These are phyloP conservation scores for Gossypium herbaceum DNA, from an alignment of 345 rosid genomes.

Conservation along the genomic window DNA sequence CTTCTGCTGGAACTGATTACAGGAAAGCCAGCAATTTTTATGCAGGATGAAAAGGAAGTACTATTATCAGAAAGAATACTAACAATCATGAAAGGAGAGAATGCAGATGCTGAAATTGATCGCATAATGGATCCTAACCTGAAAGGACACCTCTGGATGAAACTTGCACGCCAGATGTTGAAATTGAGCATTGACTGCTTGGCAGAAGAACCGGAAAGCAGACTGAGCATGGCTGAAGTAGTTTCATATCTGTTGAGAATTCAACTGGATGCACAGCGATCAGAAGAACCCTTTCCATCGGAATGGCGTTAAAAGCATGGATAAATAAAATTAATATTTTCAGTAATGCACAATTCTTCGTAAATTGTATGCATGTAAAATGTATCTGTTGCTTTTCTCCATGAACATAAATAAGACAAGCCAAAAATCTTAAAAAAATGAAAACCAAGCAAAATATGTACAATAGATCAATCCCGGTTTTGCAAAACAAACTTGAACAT, in stretches of 20 bases:
- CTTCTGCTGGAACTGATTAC: constrained; percentile 40
- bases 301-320: neutral
- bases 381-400: neutral
- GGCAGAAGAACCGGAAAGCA: constrained; percentile 31
- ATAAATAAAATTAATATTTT: neutral
- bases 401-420: neutral
- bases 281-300: constrained; percentile 15
- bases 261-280: constrained; percentile 27
- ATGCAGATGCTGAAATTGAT: constrained; percentile 18
- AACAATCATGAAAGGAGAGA: constrained; percentile 19
- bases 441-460: neutral
- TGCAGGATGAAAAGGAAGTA: constrained; percentile 24
- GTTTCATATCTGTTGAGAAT: constrained; percentile 32
- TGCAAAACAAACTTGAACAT: neutral
- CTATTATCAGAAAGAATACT: constrained; percentile 23
- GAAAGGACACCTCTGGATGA: constrained; percentile 17
- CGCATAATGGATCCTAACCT: constrained; percentile 30
- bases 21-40: constrained; percentile 33
- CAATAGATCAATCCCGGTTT: neutral
- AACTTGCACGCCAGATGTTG: constrained; percentile 19
- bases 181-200: constrained; percentile 30
- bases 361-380: neutral
- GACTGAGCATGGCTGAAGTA: constrained; percentile 35
- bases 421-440: neutral
- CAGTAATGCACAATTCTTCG: neutral